Base-by-base conservation (phyloP, 352 stramenopile genomes). In the Hyaloperonospora arabidopsidis region DNA sequence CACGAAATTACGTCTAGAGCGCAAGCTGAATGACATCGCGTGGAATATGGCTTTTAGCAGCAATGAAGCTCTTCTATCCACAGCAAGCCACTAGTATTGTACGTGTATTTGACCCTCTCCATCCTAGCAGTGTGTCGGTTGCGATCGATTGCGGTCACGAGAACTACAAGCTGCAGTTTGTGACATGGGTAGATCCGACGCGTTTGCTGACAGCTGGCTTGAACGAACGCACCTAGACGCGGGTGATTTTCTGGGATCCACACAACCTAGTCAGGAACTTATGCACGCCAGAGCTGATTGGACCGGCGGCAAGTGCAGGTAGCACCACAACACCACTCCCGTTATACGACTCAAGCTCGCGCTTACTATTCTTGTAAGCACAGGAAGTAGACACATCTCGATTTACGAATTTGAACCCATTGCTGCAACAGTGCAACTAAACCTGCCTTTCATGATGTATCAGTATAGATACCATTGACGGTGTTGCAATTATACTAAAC, bases 1-100 rank as follows among this genome's bases (percentile, higher is more conserved):
- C 59, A 67, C 15, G 68, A n/a, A n/a, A 13, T 41, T 72, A 35
- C 68, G 62, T 48, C 23, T 87, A 7, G 40, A 64, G 0, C 64
- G 51, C 15, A 88, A 89, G 49, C 63, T 91, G 14, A 78, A 90
- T 25, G 83, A 93, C 49, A 68, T 79, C 28, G 67, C 81, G 6
- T 91, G 76, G 78, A 89, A 87, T 52, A 77, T 84, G 45, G 69
- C 61, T 1, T 89, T 91, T 47, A 93, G 70, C 47, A 57, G 56
- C 1, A 76, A 93, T 23, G 83, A 79, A 7, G 59, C 59, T 40
- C 44, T 91, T 38, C 48, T 93, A 3, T 78, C 83, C 25, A 89
- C 78, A 7, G 68, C 79, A 25, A 87, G 76, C 41, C 76, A 79
- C 73, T 39, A 83, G 79, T 48, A 76, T 93, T 25, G 59, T 93